Percentiles rank a stretch among this genome's conserved stretches.
phyloP scores from a whole-genome alignment of 139 green algal genomes.

The Bryopsis sp. region DNA sequence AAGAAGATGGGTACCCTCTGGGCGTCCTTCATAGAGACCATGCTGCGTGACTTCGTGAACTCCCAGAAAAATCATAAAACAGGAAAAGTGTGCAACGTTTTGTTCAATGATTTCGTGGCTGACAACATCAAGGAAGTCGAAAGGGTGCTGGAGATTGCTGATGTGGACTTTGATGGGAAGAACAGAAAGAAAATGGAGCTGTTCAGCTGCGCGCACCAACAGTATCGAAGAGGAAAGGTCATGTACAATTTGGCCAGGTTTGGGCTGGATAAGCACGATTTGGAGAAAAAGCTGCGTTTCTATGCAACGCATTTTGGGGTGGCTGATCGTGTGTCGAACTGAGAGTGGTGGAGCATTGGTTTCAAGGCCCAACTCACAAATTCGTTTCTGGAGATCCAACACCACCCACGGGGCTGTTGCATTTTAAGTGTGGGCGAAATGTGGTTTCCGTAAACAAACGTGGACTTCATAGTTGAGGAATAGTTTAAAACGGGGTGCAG shows the following conservation, averaged over 20 bases:
- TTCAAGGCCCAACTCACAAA: too few species aligned
- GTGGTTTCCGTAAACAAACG: too few species aligned
- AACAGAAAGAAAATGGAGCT: not conserved
- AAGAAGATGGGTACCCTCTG: not conserved
- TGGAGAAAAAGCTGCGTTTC: too few species aligned
- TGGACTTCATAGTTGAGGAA: too few species aligned
- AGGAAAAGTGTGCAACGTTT: conserved; percentile 1
- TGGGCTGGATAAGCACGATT: conserved; percentile 5
- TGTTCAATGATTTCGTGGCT: conserved; percentile 1
- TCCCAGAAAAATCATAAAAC: not conserved
- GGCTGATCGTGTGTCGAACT: too few species aligned
- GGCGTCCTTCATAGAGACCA: not conserved
- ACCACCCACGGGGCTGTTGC: too few species aligned
- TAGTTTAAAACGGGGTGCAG: too few species aligned
- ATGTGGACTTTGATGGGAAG: not conserved
- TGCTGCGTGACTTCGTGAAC: not conserved
- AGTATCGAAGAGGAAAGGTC: conserved; percentile 1
- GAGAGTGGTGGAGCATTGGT: too few species aligned
- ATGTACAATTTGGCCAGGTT: not conserved
- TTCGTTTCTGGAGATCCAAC: too few species aligned
- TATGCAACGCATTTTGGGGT: too few species aligned
- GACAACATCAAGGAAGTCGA: not conserved
- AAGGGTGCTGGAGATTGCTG: not conserved
- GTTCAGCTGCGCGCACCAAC: not conserved
- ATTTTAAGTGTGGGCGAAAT: too few species aligned